Base-by-base conservation (phyloP, 208 protist species). In the Trypanosoma mega region DNA sequence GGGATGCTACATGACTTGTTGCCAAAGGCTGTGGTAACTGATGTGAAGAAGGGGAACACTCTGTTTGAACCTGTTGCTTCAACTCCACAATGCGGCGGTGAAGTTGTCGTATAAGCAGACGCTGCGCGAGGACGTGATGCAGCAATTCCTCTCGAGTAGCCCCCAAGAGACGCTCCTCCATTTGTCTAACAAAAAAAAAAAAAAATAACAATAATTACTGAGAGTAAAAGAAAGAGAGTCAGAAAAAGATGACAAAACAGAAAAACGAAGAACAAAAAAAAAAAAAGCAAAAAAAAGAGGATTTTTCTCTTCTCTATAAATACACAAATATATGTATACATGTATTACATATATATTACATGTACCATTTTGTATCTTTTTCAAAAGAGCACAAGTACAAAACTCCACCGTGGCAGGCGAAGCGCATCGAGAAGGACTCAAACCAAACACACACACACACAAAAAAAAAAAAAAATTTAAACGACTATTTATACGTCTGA, bases 71-170 rank as follows among this genome's bases (percentile, higher is more conserved):
- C 20, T 54, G 44, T 24, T 47, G 39, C 63, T 90, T 79, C 14
- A 90, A 51, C 16, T 87, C 74, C 0, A 85, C 39, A 24, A 90
- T 63, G 11, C 76, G 76, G 0, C 58, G 63, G 50, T 87, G 74
- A 26, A 90, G 70, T 9, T 78, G 76, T 12, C 75, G 68, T 55
- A 90, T 90, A 31, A 90, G 49, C 43, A 75, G 72, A 5, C 77
- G 74, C 62, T 90, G 83, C 0, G 80, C 67, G 20, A 49, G 62
- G 43, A 90, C 72, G 62, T 86, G 79, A 36, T 77, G 66, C 21
- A 82, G 48, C 2, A 87, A 68, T 56, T 90, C 83, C 62, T 82
- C 79, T 0, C 77, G 68, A 7, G 58, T 74, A 9, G 83, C 83
- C 24, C 54, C 48, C 18, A 31, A 50, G 1, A 88, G 43, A 7